phyloP scores from a whole-genome alignment of 352 stramenopile genomes.

The Globisporangium nagaii region DNA sequence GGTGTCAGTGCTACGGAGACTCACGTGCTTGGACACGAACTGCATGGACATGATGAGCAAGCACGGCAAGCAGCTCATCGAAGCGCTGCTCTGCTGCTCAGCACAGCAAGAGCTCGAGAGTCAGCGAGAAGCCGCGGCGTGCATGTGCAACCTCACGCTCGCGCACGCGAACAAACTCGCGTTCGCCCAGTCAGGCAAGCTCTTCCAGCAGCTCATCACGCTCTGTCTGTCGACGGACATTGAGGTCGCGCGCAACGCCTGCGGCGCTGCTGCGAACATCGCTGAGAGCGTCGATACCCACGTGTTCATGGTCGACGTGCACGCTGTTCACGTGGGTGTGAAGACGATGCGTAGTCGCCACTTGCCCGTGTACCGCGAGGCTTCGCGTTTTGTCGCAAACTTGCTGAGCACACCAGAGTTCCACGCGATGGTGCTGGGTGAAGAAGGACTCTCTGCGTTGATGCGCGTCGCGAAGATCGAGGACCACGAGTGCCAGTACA shows the following conservation, averaged over 20 bases:
- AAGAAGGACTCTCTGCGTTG: constrained; percentile 84
- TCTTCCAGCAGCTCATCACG: constrained; percentile 62
- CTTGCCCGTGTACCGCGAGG: constrained; percentile 89
- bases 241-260: constrained; percentile 90
- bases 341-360: constrained; percentile 88
- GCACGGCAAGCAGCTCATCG: constrained; percentile 50
- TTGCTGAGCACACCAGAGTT: constrained; percentile 79
- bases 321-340: constrained; percentile 84
- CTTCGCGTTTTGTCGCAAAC: constrained; percentile 86
- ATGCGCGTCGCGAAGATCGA: constrained; percentile 87
- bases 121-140: constrained; percentile 87
- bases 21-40: constrained; percentile 80
- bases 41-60: constrained; percentile 72
- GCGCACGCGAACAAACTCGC: constrained; percentile 72
- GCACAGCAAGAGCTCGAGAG: constrained; percentile 67
- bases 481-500: constrained; percentile 89
- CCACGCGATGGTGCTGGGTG: constrained; percentile 75
- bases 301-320: constrained; percentile 75
- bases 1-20: constrained; percentile 84
- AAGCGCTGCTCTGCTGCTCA: constrained; percentile 39
- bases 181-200: constrained; percentile 38
- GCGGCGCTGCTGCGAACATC: constrained; percentile 89
- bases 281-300: constrained; percentile 84
- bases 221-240: constrained; percentile 82
- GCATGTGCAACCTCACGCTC: constrained; percentile 84